These are phyloP conservation scores for Xylona heveae DNA, from an alignment of 495 filamentous ascomycete species.

Conservation along the genomic window DNA sequence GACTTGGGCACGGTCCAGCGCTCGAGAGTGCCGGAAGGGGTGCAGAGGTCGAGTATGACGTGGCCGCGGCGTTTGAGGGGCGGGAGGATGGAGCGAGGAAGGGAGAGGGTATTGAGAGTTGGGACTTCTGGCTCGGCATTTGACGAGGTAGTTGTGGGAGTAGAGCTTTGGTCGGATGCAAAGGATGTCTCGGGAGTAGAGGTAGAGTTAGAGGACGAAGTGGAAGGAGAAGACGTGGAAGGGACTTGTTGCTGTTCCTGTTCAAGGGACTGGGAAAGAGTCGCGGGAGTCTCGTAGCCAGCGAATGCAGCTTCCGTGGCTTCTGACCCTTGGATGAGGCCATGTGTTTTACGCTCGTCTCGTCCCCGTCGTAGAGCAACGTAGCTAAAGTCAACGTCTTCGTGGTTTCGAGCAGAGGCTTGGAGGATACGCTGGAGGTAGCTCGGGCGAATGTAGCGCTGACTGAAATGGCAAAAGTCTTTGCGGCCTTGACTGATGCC, in stretches of 20 bases:
- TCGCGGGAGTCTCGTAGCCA: constrained; percentile 18
- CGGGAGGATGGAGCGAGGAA: constrained; percentile 57
- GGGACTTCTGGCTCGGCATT: constrained; percentile 10
- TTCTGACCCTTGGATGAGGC: constrained; percentile 14
- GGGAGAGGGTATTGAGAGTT: constrained; percentile 34
- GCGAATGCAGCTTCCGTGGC: constrained; percentile 19
- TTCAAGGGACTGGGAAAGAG: constrained; percentile 6
- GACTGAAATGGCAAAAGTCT: constrained; percentile 80
- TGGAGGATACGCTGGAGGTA: constrained; percentile 67
- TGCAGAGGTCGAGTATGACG: constrained; percentile 79
- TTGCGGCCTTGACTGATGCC: constrained; percentile 50
- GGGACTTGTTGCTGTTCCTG: too few species aligned
- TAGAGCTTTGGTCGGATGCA: constrained; percentile 1
- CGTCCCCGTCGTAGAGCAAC: constrained; percentile 63
- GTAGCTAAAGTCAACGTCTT: constrained; percentile 79
- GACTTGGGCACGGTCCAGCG: constrained; percentile 80
- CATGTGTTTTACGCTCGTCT: constrained; percentile 10
- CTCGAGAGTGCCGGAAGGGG: constrained; percentile 66
- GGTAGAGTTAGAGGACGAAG: too few species aligned
- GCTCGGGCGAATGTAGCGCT: constrained; percentile 65
- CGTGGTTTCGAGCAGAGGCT: constrained; percentile 53
- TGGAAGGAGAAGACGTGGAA: too few species aligned
- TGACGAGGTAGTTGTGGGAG: background rate
- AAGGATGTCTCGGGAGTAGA: too few species aligned
- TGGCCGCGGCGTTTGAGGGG: constrained; percentile 77